Conservation (phyloP, 2,329 filamentous ascomycete genomes). For the Didymella lethalis region DNA sequence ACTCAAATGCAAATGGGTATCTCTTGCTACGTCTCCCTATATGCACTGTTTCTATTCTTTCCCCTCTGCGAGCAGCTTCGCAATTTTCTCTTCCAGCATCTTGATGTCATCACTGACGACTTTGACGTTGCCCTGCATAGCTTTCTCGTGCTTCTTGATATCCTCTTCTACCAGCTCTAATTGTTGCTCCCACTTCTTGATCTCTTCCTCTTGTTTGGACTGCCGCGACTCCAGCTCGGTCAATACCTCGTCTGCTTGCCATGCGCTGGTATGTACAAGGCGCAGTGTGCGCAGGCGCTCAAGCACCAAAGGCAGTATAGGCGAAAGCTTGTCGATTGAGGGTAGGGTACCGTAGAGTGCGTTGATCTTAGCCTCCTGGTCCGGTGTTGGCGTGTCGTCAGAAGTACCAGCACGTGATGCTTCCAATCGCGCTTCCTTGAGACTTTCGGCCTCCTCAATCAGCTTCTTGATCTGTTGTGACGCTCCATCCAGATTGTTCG, state of each 20-base stretch:
- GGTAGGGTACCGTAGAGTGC: slow-evolving; percentile 88
- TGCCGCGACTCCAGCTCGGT: slow-evolving; percentile 81
- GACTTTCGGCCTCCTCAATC: slow-evolving; percentile 73
- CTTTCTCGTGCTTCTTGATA: slow-evolving; percentile 72
- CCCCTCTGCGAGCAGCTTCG: slow-evolving; percentile 42
- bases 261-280: slow-evolving; percentile 86
- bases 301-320: slow-evolving; percentile 82
- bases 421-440: slow-evolving; percentile 63
- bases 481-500: slow-evolving; percentile 75
- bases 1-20: slow-evolving; percentile 22
- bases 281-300: slow-evolving; percentile 85
- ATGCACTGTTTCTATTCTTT: slow-evolving; percentile 17
- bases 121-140: slow-evolving; percentile 80
- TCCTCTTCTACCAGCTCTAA: slow-evolving; percentile 79
- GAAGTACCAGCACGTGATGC: slow-evolving; percentile 26
- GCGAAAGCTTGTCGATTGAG: slow-evolving; percentile 85
- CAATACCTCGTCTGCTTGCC: slow-evolving; percentile 78
- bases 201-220: slow-evolving; percentile 80
- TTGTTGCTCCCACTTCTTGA: slow-evolving; percentile 85
- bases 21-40: slow-evolving; percentile 6
- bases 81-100: slow-evolving; percentile 80
- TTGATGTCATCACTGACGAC: slow-evolving; percentile 90
- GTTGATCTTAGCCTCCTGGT: slow-evolving; percentile 87
- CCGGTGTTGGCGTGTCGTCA: slow-evolving; percentile 58
- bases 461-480: slow-evolving; percentile 74